Evolutionary conservation across 2,329 filamentous ascomycete species (phyloP).

Genomic region (Colletotrichum sp.): DNA sequence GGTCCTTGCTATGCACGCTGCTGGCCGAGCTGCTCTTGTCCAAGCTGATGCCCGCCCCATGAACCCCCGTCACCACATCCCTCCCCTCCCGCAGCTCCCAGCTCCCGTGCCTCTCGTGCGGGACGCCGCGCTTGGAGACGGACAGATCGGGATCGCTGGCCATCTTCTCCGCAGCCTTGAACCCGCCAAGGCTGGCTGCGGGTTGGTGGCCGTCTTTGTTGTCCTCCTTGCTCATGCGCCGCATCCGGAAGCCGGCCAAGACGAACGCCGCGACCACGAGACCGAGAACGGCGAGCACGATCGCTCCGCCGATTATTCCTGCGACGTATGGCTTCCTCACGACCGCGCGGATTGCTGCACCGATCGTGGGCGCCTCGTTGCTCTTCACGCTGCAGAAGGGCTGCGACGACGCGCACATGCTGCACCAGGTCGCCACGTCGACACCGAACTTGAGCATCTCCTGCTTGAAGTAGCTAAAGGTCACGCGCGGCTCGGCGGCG

Average conservation of each 20-base stretch:
- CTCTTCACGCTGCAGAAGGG: conserved; percentile 40
- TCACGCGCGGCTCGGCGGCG: conserved; percentile 35
- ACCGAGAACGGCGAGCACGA: conserved; percentile 40
- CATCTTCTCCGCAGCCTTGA: conserved; percentile 51
- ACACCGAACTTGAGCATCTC: conserved; percentile 41
- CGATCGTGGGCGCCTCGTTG: not conserved
- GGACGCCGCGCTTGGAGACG: conserved; percentile 34
- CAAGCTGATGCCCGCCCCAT: conserved; percentile 24
- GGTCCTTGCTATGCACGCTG: conserved; percentile 19
- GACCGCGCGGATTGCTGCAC: not conserved
- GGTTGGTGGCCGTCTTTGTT: conserved; percentile 6
- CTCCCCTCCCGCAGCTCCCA: conserved; percentile 48
- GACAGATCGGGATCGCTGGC: conserved; percentile 47
- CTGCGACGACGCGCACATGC: conserved; percentile 38
- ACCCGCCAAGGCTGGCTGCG: conserved; percentile 36
- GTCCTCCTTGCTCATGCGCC: not conserved
- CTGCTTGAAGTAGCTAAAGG: conserved; percentile 41
- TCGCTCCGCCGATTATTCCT: conserved; percentile 51
- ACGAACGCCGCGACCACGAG: conserved; percentile 35
- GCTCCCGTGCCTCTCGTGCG: conserved; percentile 52
- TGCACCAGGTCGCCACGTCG: conserved; percentile 46
- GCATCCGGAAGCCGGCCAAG: conserved; percentile 37
- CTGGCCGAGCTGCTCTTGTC: conserved; percentile 24
- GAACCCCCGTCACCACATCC: not conserved
- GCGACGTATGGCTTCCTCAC: conserved; percentile 40